Percentiles rank a stretch among this genome's conserved stretches.
phyloP scores from a whole-genome alignment of 495 filamentous ascomycete species.

The Talaromyces proteolyticus region DNA sequence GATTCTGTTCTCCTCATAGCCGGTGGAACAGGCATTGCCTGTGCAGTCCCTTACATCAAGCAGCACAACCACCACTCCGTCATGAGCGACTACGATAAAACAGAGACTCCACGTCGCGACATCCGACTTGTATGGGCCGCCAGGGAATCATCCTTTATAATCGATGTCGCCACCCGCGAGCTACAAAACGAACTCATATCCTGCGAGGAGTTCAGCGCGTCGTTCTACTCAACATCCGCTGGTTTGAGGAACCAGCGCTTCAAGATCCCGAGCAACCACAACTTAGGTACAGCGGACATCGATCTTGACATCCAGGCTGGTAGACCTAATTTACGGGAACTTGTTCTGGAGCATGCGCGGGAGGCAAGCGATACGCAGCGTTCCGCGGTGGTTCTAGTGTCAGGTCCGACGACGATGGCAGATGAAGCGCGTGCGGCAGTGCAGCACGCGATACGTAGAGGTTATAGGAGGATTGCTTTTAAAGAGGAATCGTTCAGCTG shows the following conservation, averaged over 20 bases:
- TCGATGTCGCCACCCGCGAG: constrained; percentile 22
- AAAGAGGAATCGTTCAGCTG: constrained; percentile 41
- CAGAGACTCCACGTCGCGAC: constrained; percentile 7
- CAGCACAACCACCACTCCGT: constrained; percentile 23
- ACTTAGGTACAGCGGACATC: not conserved
- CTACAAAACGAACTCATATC: constrained; percentile 16
- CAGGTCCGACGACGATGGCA: constrained; percentile 43
- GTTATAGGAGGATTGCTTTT: constrained; percentile 26
- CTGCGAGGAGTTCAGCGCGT: constrained; percentile 27
- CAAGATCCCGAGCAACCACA: not conserved
- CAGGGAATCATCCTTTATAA: constrained; percentile 28
- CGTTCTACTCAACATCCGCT: constrained; percentile 25
- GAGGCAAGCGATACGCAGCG: constrained; percentile 17
- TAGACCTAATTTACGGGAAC: constrained; percentile 24
- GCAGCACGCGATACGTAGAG: constrained; percentile 25
- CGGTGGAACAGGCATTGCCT: constrained; percentile 56
- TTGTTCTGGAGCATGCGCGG: constrained; percentile 24
- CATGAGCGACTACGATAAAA: constrained; percentile 2
- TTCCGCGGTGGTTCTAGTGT: constrained; percentile 38
- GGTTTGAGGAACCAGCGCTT: not conserved
- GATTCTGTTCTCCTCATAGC: constrained; percentile 51
- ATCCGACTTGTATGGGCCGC: constrained; percentile 37
- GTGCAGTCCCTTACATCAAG: constrained; percentile 45
- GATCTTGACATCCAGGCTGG: constrained; percentile 20
- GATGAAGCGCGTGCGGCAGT: constrained; percentile 41